A percentile compares a stretch with the other conserved stretches of the same genome.
These are phyloP conservation scores for Podosphaera fusca DNA, from an alignment of 2,329 filamentous ascomycete species.

Conservation along the genomic window DNA sequence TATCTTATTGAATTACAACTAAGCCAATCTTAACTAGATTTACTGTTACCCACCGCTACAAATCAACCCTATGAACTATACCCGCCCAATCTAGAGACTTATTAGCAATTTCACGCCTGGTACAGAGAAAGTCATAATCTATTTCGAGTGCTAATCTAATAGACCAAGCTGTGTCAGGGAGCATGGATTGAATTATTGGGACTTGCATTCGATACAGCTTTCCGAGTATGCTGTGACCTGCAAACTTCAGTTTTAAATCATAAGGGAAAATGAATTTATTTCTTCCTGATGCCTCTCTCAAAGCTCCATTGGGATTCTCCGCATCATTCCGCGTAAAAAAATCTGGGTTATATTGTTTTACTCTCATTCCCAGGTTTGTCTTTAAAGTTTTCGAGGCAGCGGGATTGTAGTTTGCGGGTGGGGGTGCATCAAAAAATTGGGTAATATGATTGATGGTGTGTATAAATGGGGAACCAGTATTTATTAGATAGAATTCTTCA, in stretches of 20 bases:
- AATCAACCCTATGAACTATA: not conserved
- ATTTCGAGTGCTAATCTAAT: not conserved
- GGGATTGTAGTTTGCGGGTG: too few species aligned
- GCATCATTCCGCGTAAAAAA: not conserved
- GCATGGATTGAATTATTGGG: not conserved
- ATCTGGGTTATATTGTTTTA: not conserved
- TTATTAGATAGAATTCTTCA: too few species aligned
- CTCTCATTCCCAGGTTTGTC: not conserved
- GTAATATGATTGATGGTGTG: too few species aligned
- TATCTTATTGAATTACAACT: too few species aligned
- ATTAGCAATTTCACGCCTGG: not conserved
- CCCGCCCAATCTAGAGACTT: not conserved
- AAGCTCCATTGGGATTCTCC: not conserved
- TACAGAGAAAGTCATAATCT: not conserved
- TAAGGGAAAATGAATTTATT: not conserved
- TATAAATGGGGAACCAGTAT: too few species aligned
- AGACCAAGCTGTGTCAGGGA: not conserved
- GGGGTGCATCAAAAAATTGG: too few species aligned
- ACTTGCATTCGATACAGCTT: not conserved
- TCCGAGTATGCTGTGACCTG: not conserved
- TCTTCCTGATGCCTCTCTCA: not conserved
- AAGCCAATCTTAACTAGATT: too few species aligned
- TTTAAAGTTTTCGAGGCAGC: too few species aligned
- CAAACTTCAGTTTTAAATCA: not conserved
- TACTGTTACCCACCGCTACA: too few species aligned